Conservation (phyloP, 257 asterid species). For the Solanum chiquidenum region DNA sequence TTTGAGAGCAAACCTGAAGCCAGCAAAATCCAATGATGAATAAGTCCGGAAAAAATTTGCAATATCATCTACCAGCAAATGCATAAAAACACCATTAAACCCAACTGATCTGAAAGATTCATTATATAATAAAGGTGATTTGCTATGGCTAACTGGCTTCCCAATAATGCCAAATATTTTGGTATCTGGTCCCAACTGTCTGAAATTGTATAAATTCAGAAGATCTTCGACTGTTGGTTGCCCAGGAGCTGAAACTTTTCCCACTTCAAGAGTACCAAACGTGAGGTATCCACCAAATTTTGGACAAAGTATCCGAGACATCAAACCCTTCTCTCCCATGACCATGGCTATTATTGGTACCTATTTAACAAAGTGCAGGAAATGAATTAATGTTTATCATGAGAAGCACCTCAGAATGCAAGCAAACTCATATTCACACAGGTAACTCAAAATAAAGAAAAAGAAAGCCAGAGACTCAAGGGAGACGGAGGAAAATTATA, state of each 20-base stretch:
- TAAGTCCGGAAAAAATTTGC: conserved; percentile 57
- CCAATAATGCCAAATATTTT: conserved; percentile 82
- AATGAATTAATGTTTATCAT: neutral
- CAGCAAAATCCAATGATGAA: conserved; percentile 71
- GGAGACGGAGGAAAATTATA: neutral
- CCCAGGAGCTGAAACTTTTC: conserved; percentile 95
- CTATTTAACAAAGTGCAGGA: conserved; percentile 24
- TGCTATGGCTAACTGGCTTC: conserved; percentile 95
- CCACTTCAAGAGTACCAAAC: conserved; percentile 73
- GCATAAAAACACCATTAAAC: conserved; percentile 64
- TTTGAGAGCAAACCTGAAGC: conserved; percentile 66
- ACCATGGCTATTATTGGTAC: conserved; percentile 92
- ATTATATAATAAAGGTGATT: conserved; percentile 79
- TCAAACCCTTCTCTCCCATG: conserved; percentile 95
- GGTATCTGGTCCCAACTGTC: conserved; percentile 73
- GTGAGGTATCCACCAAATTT: conserved; percentile 97
- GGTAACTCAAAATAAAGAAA: neutral
- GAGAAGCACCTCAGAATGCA: neutral
- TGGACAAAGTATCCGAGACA: conserved; percentile 83
- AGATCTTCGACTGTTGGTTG: conserved; percentile 87
- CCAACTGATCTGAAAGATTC: conserved; percentile 67
- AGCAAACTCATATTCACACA: neutral
- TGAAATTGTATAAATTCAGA: conserved; percentile 66
- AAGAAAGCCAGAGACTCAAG: neutral
- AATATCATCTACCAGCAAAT: conserved; percentile 77